Conservation (phyloP, 495 filamentous ascomycete species). For the Talaromyces wortmannii region DNA sequence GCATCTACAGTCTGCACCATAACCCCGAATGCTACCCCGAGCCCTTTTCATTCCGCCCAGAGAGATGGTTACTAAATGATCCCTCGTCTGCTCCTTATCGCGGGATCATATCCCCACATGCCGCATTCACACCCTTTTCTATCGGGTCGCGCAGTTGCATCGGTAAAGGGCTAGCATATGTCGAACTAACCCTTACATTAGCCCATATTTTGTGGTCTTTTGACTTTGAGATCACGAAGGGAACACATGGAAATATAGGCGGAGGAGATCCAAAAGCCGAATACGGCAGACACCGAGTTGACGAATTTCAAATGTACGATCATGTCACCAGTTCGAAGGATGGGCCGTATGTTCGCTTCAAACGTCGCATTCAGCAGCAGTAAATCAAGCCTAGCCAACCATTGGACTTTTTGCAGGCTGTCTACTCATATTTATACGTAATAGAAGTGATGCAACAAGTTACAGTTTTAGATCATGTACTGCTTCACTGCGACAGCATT, state of each 20-base stretch:
- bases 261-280: background rate
- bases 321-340: conserved; percentile 6
- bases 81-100: background rate
- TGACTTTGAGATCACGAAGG: background rate
- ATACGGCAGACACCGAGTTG: background rate
- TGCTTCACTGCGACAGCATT: no score
- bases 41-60: conserved; percentile 43
- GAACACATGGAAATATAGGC: background rate
- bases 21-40: conserved; percentile 45
- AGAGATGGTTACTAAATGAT: conserved; percentile 39
- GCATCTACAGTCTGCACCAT: conserved; percentile 51
- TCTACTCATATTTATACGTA: no score
- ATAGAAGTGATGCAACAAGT: no score
- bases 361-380: background rate
- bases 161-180: conserved; percentile 49
- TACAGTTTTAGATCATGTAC: no score
- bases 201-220: background rate
- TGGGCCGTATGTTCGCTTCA: background rate
- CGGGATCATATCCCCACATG: background rate
- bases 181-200: conserved; percentile 27
- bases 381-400: no score
- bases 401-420: background rate
- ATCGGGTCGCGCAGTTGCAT: conserved; percentile 52
- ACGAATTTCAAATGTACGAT: conserved; percentile 5
- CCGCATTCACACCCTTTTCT: conserved; percentile 51